phyloP scores from a whole-genome alignment of 805 yeast genomes.

The Dipodascopsis uninucleata region DNA sequence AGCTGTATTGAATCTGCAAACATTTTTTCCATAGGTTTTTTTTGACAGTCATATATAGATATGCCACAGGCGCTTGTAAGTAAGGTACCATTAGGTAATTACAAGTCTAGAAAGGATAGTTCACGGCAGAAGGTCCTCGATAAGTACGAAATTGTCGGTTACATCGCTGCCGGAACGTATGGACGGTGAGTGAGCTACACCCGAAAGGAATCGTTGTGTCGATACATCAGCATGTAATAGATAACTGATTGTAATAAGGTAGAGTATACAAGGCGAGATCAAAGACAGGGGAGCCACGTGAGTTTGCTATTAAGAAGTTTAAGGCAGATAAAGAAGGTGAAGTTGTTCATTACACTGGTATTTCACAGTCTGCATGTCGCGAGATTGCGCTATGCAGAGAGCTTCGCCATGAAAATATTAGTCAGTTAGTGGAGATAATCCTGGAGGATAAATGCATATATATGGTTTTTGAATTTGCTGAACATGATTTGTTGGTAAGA shows the following conservation, averaged over 20 bases:
- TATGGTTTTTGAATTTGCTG: conserved; percentile 95
- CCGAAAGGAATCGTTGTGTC: no score
- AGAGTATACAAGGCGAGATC: conserved; percentile 85
- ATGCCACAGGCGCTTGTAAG: no score
- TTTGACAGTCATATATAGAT: no score
- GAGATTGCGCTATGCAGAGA: conserved; percentile 96
- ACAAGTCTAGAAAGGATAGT: conserved; percentile 60
- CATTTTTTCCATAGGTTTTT: no score
- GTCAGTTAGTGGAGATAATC: conserved; percentile 74
- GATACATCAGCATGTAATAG: background rate
- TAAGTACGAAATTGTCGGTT: conserved; percentile 84
- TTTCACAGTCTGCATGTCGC: conserved; percentile 91
- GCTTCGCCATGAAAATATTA: conserved; percentile 70
- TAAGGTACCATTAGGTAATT: conserved; percentile 42
- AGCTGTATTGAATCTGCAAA: no score
- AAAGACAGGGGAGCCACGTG: conserved; percentile 36
- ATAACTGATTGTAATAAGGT: background rate
- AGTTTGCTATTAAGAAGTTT: conserved; percentile 90
- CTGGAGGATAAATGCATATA: conserved; percentile 85
- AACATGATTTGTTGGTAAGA: conserved; percentile 71
- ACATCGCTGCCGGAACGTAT: conserved; percentile 97
- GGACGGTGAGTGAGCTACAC: conserved; percentile 47
- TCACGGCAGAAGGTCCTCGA: conserved; percentile 71
- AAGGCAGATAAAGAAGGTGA: conserved; percentile 92
- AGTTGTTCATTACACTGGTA: conserved; percentile 83